Conservation (phyloP, 2,329 filamentous ascomycete genomes). For the Colletotrichum sublineola region DNA sequence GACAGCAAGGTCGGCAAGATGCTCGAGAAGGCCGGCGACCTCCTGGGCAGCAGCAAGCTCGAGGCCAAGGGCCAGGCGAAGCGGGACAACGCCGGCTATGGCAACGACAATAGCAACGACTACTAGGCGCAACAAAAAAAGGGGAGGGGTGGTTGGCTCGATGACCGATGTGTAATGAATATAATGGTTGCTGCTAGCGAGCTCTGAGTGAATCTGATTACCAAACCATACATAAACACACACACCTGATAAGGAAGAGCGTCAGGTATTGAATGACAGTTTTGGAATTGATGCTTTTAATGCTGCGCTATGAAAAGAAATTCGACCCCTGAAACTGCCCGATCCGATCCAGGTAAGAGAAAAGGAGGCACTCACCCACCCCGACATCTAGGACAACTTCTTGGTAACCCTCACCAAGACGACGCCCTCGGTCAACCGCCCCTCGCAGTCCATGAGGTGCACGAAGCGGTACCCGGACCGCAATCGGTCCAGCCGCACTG, state of each 20-base stretch:
- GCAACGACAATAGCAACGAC: slow-evolving; percentile 43
- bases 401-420: slow-evolving; percentile 83
- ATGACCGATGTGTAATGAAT: not conserved
- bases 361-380: not conserved
- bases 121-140: slow-evolving; percentile 1
- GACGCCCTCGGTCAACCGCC: slow-evolving; percentile 74
- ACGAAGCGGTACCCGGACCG: slow-evolving; percentile 82
- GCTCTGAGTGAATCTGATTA: not conserved
- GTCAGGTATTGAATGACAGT: not conserved
- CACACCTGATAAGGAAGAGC: not conserved
- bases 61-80: slow-evolving; percentile 64
- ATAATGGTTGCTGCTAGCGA: slow-evolving; percentile 1
- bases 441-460: slow-evolving; percentile 78
- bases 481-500: slow-evolving; percentile 85
- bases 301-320: slow-evolving; percentile 8
- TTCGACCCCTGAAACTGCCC: not conserved
- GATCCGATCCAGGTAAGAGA: not conserved
- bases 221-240: not conserved
- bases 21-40: slow-evolving; percentile 68
- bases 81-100: slow-evolving; percentile 57
- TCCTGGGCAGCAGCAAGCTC: slow-evolving; percentile 62
- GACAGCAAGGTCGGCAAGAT: slow-evolving; percentile 68
- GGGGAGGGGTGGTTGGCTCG: too few species aligned
- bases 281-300: slow-evolving; percentile 2
- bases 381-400: slow-evolving; percentile 49